Evolutionary conservation across 306 rosid genomes (phyloP).

Genomic region (Prinsepia uniflora): DNA sequence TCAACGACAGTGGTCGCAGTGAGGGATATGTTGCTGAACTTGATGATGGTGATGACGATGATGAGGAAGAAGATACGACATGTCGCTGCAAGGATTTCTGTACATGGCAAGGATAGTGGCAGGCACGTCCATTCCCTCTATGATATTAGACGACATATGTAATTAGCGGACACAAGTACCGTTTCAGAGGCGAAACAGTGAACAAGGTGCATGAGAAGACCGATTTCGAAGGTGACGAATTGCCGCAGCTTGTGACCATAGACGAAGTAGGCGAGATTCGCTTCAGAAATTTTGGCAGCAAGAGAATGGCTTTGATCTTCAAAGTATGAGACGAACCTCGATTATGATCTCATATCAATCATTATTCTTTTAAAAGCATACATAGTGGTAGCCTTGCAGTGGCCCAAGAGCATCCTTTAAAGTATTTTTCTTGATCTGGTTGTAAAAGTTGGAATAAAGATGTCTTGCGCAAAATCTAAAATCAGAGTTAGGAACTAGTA

Average conservation of each 20-base stretch:
- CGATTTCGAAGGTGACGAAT: slow-evolving; percentile 33
- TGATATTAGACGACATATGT: slow-evolving; percentile 20
- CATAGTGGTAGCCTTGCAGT: too few species aligned
- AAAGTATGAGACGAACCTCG: slow-evolving; percentile 45
- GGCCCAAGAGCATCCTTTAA: too few species aligned
- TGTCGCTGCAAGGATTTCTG: slow-evolving; percentile 37
- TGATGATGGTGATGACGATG: slow-evolving; percentile 7
- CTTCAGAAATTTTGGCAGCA: slow-evolving; percentile 42
- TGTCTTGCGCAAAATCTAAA: too few species aligned
- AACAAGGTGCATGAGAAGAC: slow-evolving; percentile 25
- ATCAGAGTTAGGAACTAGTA: too few species aligned
- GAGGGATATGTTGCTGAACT: slow-evolving; percentile 1
- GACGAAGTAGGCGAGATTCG: slow-evolving; percentile 50
- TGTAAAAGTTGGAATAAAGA: too few species aligned
- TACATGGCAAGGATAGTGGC: slow-evolving; percentile 29
- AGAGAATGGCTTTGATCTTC: slow-evolving; percentile 67
- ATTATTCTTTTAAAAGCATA: too few species aligned
- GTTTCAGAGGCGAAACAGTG: slow-evolving; percentile 26
- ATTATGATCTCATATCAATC: too few species aligned
- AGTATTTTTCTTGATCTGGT: too few species aligned
- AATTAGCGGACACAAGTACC: slow-evolving; percentile 28
- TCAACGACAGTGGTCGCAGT: slow-evolving; percentile 23
- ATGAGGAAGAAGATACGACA: slow-evolving; percentile 17
- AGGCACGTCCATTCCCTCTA: slow-evolving; percentile 30
- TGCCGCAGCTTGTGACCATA: slow-evolving; percentile 32